Evolutionary conservation across 805 yeast species (phyloP).

Genomic region (Ogataea methanolica): DNA sequence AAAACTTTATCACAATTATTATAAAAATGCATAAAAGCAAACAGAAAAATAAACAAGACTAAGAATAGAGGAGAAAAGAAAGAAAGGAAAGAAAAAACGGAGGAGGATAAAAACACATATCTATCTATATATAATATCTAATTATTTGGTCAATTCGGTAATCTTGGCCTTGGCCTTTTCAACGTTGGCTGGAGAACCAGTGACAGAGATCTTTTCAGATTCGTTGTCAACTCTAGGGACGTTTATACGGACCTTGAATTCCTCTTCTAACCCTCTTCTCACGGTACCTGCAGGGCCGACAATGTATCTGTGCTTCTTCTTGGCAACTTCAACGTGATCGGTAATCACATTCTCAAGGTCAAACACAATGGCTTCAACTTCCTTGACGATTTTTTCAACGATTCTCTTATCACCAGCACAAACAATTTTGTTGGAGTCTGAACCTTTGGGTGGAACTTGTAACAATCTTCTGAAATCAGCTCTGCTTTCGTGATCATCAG

Average conservation of each 20-base stretch:
- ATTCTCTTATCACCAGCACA: conserved; percentile 72
- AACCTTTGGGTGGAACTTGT: conserved; percentile 63
- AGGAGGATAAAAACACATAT: not conserved
- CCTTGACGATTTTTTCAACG: conserved; percentile 63
- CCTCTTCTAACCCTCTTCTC: conserved; percentile 68
- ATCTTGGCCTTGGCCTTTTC: conserved; percentile 61
- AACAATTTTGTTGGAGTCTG: conserved; percentile 54
- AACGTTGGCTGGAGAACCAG: conserved; percentile 64
- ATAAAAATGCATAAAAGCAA: too few species aligned
- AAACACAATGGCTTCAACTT: conserved; percentile 57
- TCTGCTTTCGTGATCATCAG: conserved; percentile 34
- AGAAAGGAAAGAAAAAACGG: not conserved
- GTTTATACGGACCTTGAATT: conserved; percentile 55
- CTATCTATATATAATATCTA: not conserved
- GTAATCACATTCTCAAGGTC: conserved; percentile 57
- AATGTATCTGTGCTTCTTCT: conserved; percentile 67
- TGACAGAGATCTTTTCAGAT: conserved; percentile 48
- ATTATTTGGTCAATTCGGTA: conserved; percentile 53
- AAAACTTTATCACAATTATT: too few species aligned
- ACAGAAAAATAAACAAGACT: too few species aligned
- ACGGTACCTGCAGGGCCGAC: conserved; percentile 79
- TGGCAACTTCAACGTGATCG: conserved; percentile 55
- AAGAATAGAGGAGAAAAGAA: too few species aligned
- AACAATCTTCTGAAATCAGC: conserved; percentile 52
- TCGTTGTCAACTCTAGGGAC: conserved; percentile 60